Percentiles rank a stretch among this genome's conserved stretches.
These are phyloP conservation scores for Backusella tarrabulga DNA, from an alignment of 192 early-diverging fungal genomes.

Conservation along the genomic window DNA sequence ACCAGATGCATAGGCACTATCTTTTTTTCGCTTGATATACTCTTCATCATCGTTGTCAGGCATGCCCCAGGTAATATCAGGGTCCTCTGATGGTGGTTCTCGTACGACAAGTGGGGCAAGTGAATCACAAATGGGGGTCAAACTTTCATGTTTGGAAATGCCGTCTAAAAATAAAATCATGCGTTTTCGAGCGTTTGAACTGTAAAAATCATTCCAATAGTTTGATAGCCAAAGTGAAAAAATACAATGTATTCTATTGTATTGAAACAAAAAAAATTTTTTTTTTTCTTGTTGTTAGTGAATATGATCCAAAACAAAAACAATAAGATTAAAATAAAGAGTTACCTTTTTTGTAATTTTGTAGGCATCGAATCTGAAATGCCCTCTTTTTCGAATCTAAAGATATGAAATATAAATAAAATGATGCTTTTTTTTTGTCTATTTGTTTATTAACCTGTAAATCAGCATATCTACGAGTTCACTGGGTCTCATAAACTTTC, in stretches of 20 bases:
- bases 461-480: conserved; percentile 26
- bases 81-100: conserved; percentile 29
- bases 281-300: background rate
- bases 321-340: background rate
- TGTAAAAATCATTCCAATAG: conserved; percentile 38
- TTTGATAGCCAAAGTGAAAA: conserved; percentile 32
- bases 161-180: conserved; percentile 31
- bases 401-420: background rate
- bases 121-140: conserved; percentile 29
- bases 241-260: conserved; percentile 27
- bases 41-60: background rate
- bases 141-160: conserved; percentile 22
- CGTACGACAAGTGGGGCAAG: conserved; percentile 30
- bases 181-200: conserved; percentile 14
- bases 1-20: conserved; percentile 29
- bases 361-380: conserved; percentile 17
- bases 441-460: conserved; percentile 22
- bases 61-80: conserved; percentile 26
- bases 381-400: conserved; percentile 24
- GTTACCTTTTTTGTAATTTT: conserved; percentile 24
- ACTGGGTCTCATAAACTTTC: conserved; percentile 37
- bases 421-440: no score
- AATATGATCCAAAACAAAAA: background rate
- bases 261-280: background rate
- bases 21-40: background rate